phyloP scores from a whole-genome alignment of 345 rosid species.

The Eucalyptus curtisii region DNA sequence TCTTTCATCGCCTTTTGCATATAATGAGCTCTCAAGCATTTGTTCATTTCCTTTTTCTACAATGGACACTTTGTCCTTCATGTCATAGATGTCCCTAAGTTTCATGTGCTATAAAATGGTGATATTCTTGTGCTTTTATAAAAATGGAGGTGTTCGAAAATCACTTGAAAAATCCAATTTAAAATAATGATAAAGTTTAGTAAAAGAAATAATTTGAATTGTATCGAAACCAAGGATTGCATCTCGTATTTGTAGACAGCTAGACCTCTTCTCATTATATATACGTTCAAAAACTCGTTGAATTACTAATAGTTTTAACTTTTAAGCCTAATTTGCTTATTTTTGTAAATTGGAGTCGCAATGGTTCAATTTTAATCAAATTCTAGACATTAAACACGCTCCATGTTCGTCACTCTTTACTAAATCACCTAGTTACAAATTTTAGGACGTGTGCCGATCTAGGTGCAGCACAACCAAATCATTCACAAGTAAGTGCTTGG shows the following conservation, averaged over 20 bases:
- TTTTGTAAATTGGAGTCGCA: background rate
- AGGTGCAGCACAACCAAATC: too few relatives aligned
- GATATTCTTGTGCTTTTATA: too few relatives aligned
- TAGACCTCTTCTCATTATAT: background rate
- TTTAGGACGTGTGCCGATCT: too few relatives aligned
- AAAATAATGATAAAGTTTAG: background rate
- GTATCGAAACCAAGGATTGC: too few relatives aligned
- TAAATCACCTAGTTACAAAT: too few relatives aligned
- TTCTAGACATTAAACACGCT: too few relatives aligned
- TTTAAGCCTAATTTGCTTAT: too few relatives aligned
- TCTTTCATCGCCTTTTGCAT: background rate
- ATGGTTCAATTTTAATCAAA: too few relatives aligned
- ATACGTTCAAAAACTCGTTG: rapidly evolving
- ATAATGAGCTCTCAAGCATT: background rate
- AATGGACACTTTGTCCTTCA: background rate
- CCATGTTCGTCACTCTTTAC: background rate
- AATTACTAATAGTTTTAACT: background rate
- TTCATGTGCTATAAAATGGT: background rate
- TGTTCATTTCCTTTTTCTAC: background rate
- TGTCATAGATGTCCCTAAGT: background rate
- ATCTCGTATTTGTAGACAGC: too few relatives aligned
- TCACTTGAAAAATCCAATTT: background rate
- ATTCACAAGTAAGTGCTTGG: rapidly evolving
- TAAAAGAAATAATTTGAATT: too few relatives aligned
- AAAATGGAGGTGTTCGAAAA: background rate